Base-by-base conservation (phyloP, 148 eudicot species). In the Amaranthus palmeri region DNA sequence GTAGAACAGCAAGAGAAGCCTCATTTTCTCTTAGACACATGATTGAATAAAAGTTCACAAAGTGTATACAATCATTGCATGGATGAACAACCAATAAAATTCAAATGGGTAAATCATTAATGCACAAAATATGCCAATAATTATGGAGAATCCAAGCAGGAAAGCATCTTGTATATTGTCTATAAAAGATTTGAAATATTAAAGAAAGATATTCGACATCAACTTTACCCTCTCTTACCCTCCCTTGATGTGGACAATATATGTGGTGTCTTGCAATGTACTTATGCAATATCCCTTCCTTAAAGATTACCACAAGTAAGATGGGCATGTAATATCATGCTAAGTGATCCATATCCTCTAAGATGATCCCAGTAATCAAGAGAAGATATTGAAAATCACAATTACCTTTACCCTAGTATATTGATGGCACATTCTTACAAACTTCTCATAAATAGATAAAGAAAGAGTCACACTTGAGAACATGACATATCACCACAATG, bases 1-100 rank as follows among this genome's bases (percentile, higher is more conserved):
- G 89, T 77, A 95, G 82, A 79, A 95, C 97, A 72, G 99, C 96
- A 74, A 95, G 96, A 12, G 99, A 95, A 40, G 97, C 99, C 80
- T 95, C 99, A 69, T 95, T 95, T 82, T 95, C 99, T 90, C 99
- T 95, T 67, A 55, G 41, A 78, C 14, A 67, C 3, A 57, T 4
- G 43, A 50, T 50, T 25, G 36, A 25, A 25, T 0, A 0, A 25
- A 25, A 25, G 36, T 25, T 25, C 36, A 52, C 42, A 13, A 47
- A 42, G 53, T 5, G 17, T 49, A 68, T 18, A 47, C 42, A 61
- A 47, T 68, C 14, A 15, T 36, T 63, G 17, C 5, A 61, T 52
- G 18, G 1, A 13, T 59, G 48, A 61, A 72, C 44, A 72, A 50
- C 42, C 12, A 44, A 72, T 15, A 41, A 9, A 51, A 10, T 36